Base-by-base conservation (phyloP, 2,329 filamentous ascomycete genomes). In the Botryosphaeria dothidea region DNA sequence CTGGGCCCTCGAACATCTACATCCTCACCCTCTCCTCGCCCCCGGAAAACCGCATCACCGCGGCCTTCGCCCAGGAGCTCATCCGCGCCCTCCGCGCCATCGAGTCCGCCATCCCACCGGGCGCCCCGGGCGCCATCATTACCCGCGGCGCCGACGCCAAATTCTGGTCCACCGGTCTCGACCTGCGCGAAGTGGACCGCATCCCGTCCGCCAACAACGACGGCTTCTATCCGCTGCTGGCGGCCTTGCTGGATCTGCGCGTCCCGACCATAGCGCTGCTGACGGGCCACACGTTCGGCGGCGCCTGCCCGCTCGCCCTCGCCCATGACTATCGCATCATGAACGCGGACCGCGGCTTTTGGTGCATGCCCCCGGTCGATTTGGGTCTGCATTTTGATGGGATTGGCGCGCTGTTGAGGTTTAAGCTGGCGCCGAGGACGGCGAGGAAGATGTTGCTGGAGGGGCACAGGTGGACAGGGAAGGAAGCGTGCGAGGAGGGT, bases 131-230 rank as follows among this genome's bases (percentile, higher is more conserved):
- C 43, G 65, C 60, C 41, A 46, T 86, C 3, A 82, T 86, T 48
- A 85, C 83, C 3, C 78, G 78, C 67, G 83, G 83, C 9, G 82
- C 78, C 56, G 82, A 84, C 72, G 78, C 79, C 31, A 82, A 82
- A 68, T 82, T 81, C 69, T 38, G 15, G 34, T 45, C 21, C 11
- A 15, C 23, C 21, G 81, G 80, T 1, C 71, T 83, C 15, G 82
- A 83, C 31, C 72, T 83, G 3, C 81, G 83, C 51, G 81, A 83
- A 68, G 69, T 72, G 11, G 80, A 82, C 54, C 79, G 76, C 17
- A 83, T 82, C 68, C 81, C 83, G 27, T 83, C 81, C 63, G 86
- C 82, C 75, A 87, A 89, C 43, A 80, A 80, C 17, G 86, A 83
- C 69, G 81, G 79, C 27, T 89, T 88, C 64, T 84, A 83, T 11